Base-by-base conservation (phyloP, 768 basidiomycete species). In the Boletellus ananas region DNA sequence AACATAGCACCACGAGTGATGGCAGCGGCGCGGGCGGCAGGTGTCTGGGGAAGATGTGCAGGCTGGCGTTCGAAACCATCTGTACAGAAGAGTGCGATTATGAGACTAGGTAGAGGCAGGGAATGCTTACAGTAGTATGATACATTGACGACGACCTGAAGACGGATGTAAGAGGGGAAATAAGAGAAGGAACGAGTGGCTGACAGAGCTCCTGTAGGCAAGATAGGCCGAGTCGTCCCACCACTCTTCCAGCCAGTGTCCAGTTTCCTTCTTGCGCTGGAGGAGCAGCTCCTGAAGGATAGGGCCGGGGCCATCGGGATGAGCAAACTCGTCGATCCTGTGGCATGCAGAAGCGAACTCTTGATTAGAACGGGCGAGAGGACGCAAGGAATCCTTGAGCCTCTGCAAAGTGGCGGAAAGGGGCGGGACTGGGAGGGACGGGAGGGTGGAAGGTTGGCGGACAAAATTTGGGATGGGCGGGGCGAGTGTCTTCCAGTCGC, bases 201-300 rank as follows among this genome's bases (percentile, higher is more conserved):
- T 45, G 57, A 89, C 90, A 43, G 90, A 85, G 58, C 94, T 94
- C 45, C 94, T 74, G 65, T 94, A 97, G 5, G 81, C 78, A 59
- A 94, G 75, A 62, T 96, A 97, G 1, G 74, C 90, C 14, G 63
- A 67, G 56, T 90, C 85, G 64, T 97, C 93, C 94, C 94, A 97
- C 92, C 94, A 96, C 50, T 89, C 80, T 58, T 91, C 89, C 21
- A 97, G 73, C 94, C 94, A 97, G 59, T 91, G 87, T 34, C 76
- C 73, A 39, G 72, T 78, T 52, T 78, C 75, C 21, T 70, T 70
- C 16, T 79, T 75, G 38, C 80, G 74, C 36, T 76, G 65, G 54
- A 83, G 69, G 49, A 96, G 70, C 25, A 85, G 69, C 39, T 72
- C 63, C 54, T 95, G 93, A 29, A 95, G 75, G 61, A 76, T 69